phyloP scores from a whole-genome alignment of 208 protist species.

The Leishmania lainsoni region DNA sequence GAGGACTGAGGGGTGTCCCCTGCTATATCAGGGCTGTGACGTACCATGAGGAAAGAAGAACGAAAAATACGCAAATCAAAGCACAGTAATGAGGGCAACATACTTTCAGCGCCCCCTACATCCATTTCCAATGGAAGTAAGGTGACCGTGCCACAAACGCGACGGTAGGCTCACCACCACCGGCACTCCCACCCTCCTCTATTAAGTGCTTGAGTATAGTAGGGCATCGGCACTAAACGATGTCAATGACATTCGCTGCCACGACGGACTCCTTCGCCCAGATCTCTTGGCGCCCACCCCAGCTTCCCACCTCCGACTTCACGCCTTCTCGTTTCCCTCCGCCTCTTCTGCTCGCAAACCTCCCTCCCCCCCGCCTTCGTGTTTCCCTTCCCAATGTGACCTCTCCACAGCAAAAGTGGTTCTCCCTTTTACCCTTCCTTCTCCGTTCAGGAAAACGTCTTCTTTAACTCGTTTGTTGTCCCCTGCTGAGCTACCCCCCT shows the following conservation, averaged over 20 bases:
- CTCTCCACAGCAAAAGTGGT: neutral
- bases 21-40: neutral
- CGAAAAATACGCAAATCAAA: neutral
- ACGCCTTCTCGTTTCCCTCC: neutral
- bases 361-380: neutral
- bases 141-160: neutral
- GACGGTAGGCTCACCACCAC: neutral
- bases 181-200: neutral
- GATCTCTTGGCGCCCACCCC: neutral
- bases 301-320: neutral
- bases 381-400: neutral
- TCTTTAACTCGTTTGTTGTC: neutral
- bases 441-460: neutral
- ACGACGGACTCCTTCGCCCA: neutral
- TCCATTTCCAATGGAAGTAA: neutral
- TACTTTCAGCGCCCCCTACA: neutral
- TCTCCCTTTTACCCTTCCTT: neutral
- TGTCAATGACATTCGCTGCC: neutral
- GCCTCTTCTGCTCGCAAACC: neutral
- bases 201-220: neutral
- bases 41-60: neutral
- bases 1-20: neutral
- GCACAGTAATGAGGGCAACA: neutral
- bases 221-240: neutral
- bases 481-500: neutral